Evolutionary conservation across 1,139 yeast species (phyloP), one percentile per base, ranked within the genome.

Genomic region (Zygosaccharomyces sapae): DNA sequence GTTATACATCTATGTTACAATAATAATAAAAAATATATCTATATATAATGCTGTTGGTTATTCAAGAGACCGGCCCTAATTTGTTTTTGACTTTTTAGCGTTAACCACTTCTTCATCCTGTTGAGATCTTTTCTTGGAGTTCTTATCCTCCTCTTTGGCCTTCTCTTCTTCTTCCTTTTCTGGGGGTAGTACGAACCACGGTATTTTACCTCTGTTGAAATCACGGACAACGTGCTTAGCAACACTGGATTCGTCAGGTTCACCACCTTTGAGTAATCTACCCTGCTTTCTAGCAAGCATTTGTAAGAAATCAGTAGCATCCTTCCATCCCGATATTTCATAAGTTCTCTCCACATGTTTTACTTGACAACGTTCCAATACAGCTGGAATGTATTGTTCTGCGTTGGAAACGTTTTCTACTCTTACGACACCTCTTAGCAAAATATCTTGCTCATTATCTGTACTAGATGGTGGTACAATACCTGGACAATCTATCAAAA

Each of bases 171-270:
- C 86, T 12, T 51, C 61, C 45, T 57, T 62, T 61, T 80, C 77
- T 34, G 97, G 97, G 40, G 98, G 97, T 33, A 94, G 82, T 29
- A 88, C 88, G 66, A 92, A 92, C 98, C 98, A 92, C 20, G 98
- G 98, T 48, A 92, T 89, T 65, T 89, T 88, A 52, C 98, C 98
- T 68, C 98, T 80, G 70, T 88, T 92, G 73, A 92, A 92, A 67
- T 92, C 98, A 60, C 87, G 89, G 65, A 92, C 77, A 29, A 92
- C 83, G 63, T 85, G 84, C 67, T 89, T 92, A 44, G 98, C 83
- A 49, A 92, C 90, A 59, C 96, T 95, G 56, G 83, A 76, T 70
- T 90, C 97, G 68, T 92, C 97, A 1, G 97, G 96, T 70, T 92
- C 98, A 57, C 97, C 98, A 51, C 98, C 98, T 70, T 92, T 92